phyloP scores from a whole-genome alignment of 1,284 basidiomycete genomes.

The Phaffia rhodozyma region DNA sequence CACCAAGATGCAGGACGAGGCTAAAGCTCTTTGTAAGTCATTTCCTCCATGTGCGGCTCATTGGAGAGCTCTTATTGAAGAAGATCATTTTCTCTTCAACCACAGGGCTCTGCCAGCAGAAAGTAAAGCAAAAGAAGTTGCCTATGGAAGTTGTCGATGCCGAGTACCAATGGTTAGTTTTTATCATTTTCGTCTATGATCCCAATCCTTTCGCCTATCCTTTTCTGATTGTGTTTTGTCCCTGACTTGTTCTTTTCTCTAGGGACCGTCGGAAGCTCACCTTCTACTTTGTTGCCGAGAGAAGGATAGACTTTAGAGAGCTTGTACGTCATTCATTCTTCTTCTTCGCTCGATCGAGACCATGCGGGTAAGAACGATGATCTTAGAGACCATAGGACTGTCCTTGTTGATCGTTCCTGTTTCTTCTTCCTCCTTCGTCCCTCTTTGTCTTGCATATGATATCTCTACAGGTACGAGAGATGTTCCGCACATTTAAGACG shows the following conservation, averaged over 20 bases:
- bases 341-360: slow-evolving; percentile 32
- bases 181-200: not conserved
- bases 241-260: slow-evolving; percentile 3
- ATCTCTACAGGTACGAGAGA: too few relatives aligned
- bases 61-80: too few relatives aligned
- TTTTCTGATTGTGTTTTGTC: slow-evolving; percentile 1
- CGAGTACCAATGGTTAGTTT: slow-evolving; percentile 84
- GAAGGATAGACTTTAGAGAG: slow-evolving; percentile 93
- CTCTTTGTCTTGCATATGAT: too few relatives aligned
- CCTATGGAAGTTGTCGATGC: slow-evolving; percentile 98
- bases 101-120: slow-evolving; percentile 66
- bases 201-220: not conserved
- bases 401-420: too few relatives aligned
- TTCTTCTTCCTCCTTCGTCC: too few relatives aligned
- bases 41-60: too few relatives aligned
- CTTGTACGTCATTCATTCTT: slow-evolving; percentile 48
- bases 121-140: slow-evolving; percentile 80
- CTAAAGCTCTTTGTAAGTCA: slow-evolving; percentile 54
- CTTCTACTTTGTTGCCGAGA: slow-evolving; percentile 93
- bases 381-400: too few relatives aligned
- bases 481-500: slow-evolving; percentile 41
- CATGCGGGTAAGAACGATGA: slow-evolving; percentile 30
- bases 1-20: slow-evolving; percentile 76
- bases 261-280: slow-evolving; percentile 95
- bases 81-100: too few relatives aligned